phyloP scores from a whole-genome alignment of 176 grass and related monocot genomes.

The Cenchrus purpureus region DNA sequence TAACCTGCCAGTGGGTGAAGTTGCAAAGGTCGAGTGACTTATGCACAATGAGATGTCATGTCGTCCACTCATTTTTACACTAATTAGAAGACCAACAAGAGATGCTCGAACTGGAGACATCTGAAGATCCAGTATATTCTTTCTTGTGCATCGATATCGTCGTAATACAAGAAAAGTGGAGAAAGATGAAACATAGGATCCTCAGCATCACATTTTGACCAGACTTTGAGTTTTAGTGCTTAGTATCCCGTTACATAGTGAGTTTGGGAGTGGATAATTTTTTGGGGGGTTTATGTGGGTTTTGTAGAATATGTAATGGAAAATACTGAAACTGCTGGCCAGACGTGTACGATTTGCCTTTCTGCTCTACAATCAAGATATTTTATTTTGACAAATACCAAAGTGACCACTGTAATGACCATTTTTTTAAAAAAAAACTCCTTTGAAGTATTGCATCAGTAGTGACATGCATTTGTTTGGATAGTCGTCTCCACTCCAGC shows the following conservation, averaged over 20 bases:
- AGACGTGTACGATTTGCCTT: background rate
- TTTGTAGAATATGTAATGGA: background rate
- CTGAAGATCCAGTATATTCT: background rate
- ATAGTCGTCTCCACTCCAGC: too few species aligned
- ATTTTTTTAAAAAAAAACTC: too few species aligned
- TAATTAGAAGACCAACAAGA: constrained; percentile 3
- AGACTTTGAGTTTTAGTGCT: constrained; percentile 10
- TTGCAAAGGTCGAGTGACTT: constrained; percentile 51
- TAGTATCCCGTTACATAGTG: background rate
- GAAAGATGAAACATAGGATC: background rate
- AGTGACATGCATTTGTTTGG: too few species aligned
- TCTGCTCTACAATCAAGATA: background rate
- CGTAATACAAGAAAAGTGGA: background rate
- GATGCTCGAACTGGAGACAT: constrained; percentile 9
- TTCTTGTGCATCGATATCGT: background rate
- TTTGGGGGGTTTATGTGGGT: background rate
- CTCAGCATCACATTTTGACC: background rate
- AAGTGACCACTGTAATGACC: background rate
- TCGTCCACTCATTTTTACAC: constrained; percentile 9
- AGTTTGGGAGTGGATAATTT: background rate
- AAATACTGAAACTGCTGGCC: background rate
- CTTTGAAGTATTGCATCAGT: too few species aligned
- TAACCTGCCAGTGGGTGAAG: too few species aligned
- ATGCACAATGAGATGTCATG: constrained; percentile 3
- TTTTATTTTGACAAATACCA: background rate